Base-by-base conservation (phyloP, 108 stramenopile genomes). In the Pseudonitzschia multiseries region DNA sequence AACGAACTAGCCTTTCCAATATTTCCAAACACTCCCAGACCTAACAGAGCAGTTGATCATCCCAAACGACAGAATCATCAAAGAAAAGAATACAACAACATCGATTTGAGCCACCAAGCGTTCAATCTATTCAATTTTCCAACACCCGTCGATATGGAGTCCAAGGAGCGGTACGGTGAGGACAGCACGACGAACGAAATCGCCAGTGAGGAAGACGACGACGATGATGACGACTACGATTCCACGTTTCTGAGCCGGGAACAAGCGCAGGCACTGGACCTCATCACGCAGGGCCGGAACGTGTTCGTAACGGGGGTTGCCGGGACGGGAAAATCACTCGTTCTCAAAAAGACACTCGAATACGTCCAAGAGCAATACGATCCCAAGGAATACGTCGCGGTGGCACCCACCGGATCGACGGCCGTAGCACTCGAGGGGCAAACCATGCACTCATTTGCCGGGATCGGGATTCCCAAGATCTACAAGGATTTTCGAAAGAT, bases 391-490 rank as follows among this genome's bases (percentile, higher is more conserved):
- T 78, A 73, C 21, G 86, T 73, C 17, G 84, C 86, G n/a, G 75
- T 87, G 28, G 91, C 89, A 29, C 76, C 93, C 9, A 94, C 93
- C 12, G 93, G 90, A 32, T 69, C 84, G 13, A 85, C 90, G 1
- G 93, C 93, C 8, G 76, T 83, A 54, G 74, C 79, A 10, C 66
- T 92, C n/a, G 83, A 87, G 8, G 93, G 93, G 20, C 83, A 83
- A 70, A 96, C 95, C 4, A 72, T 96, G n/a, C 92, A 96, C 75
- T 78, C 79, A 17, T 96, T 91, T 77, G 79, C 89, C 13, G 91
- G 91, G 0, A 71, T 89, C 28, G 91, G 91, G 0, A 59, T 83
- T 36, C 74, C 71, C 12, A 59, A 63, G 41, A 22, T 66, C 27
- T 28, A 46, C 5, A 50, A 36, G 5, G 75, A 82, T 27, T 80